Evolutionary conservation across 2,329 filamentous ascomycete genomes (phyloP), one percentile per base, ranked within the genome.

Genomic region (Xylariaceae sp.): DNA sequence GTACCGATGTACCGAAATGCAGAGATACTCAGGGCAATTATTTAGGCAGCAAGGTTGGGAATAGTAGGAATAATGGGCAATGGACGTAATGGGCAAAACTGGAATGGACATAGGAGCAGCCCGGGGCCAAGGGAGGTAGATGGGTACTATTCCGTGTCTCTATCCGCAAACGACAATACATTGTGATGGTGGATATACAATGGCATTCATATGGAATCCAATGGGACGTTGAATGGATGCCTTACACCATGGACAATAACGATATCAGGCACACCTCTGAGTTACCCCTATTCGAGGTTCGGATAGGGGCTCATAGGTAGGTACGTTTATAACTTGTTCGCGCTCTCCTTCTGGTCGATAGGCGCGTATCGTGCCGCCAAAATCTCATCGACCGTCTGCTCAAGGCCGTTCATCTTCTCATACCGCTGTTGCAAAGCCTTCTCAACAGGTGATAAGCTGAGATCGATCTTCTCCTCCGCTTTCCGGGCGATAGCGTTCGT

Each of bases 381-480:
- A 18, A 68, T 63, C 48, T 72, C 70, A 52, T 74, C 73, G 9
- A 71, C 69, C 49, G 66, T 73, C 60, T 64, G 37, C 39, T 73
- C 75, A 60, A 81, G 71, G 0, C 78, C 78, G 65, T 70, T 76
- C 15, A 58, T 53, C 6, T 59, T 58, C 53, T 70, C 58, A 67
- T 86, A 86, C 66, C 83, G 75, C 69, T 85, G 81, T 53, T 74
- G 76, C 55, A 87, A 71, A 48, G 78, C 75, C 68, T 85, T 79
- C 62, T 82, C 76, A 17, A 81, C 79, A 51, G 75, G 77, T 67
- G 84, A 76, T 13, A 80, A 75, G 2, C 78, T 37, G 56, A 51
- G 23, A 65, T 69, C 30, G 56, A 62, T 50, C 72, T 75, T 76
- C 53, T 75, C 69, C 61, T 76, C 73, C 0, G 73, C 74, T 5